These are phyloP conservation scores for Coemansia erecta DNA, from an alignment of 192 early-diverging fungal genomes.

Conservation along the genomic window DNA sequence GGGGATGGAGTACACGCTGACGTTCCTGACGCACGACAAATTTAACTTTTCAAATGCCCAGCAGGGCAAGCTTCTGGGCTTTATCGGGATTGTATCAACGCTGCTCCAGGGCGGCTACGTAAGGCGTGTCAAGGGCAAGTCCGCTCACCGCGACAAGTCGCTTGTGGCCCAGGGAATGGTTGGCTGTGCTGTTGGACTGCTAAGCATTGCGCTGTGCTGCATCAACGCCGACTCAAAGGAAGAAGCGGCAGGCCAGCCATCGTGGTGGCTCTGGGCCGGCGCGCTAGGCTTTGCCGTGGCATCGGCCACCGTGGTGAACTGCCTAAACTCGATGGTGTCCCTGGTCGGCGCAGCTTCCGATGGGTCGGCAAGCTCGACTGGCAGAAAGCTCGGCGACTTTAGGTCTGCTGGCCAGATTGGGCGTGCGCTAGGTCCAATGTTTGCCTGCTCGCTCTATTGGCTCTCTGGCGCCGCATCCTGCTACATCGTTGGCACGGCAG, in stretches of 20 bases:
- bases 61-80: constrained; percentile 85
- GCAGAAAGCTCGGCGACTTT: constrained; percentile 80
- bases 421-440: constrained; percentile 81
- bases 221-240: constrained; percentile 15
- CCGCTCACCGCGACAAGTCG: constrained; percentile 32
- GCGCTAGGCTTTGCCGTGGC: constrained; percentile 87
- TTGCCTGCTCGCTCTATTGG: constrained; percentile 88
- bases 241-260: constrained; percentile 1
- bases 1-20: constrained; percentile 98
- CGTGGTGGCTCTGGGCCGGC: constrained; percentile 62
- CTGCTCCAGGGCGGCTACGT: constrained; percentile 93
- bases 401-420: constrained; percentile 89
- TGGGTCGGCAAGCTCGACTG: constrained; percentile 42
- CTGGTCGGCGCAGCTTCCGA: constrained; percentile 17
- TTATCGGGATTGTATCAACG: constrained; percentile 84
- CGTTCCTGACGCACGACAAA: constrained; percentile 92
- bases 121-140: constrained; percentile 66
- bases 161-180: constrained; percentile 79
- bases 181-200: constrained; percentile 64
- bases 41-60: constrained; percentile 82
- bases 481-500: constrained; percentile 59
- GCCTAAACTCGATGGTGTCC: constrained; percentile 66
- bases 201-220: constrained; percentile 57
- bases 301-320: constrained; percentile 92
- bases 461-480: constrained; percentile 61